Evolutionary conservation across 1,284 basidiomycete genomes (phyloP), one percentile per base, ranked within the genome.

Genomic region (Moesziomyces parantarcticus): DNA sequence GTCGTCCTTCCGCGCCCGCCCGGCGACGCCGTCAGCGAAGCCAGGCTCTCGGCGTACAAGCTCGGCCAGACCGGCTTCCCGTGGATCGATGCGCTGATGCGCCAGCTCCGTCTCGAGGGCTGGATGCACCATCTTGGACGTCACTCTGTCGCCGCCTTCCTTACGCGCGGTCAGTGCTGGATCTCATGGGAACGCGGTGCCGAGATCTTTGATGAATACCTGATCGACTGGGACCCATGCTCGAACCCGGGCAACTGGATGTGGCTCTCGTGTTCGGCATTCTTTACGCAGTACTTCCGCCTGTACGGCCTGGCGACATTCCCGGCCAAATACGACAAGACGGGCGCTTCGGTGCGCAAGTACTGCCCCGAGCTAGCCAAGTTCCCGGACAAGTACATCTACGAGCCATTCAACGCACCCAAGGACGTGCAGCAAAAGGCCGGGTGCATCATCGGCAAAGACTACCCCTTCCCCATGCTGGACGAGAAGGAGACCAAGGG

Each of bases 111-210:
- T 6, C 51, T 82, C 29, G 86, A 87, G 72, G 87, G 87, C 1
- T 80, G 78, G 78, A 74, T 80, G 51, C 78, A 79, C 43, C 78
- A 88, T 76, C 84, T 87, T 29, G 87, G 86, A 16, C 82, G 88
- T 56, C 87, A 87, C 78, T 86, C 84, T 11, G 87, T 88, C 46
- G 88, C 88, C 8, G 87, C 86, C 74, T 88, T 87, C 79, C 80
- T 88, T 21, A 87, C 86, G 10, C 83, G 87, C 47, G 87, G 87
- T 18, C 87, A 88, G 72, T 86, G 87, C 71, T 88, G 88, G 80
- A 86, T 88, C 67, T 86, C 85, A 9, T 89, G 87, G 87, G 88
- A 88, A 73, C 79, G 86, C 50, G 87, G 88, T 26, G 86, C 86
- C 60, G 87, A 88, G 65, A 86, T 87, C 29, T 87, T 88, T 83